Evolutionary conservation across 805 yeast species (phyloP), one percentile per base, ranked within the genome.

Genomic region (Grigorovia humatica): DNA sequence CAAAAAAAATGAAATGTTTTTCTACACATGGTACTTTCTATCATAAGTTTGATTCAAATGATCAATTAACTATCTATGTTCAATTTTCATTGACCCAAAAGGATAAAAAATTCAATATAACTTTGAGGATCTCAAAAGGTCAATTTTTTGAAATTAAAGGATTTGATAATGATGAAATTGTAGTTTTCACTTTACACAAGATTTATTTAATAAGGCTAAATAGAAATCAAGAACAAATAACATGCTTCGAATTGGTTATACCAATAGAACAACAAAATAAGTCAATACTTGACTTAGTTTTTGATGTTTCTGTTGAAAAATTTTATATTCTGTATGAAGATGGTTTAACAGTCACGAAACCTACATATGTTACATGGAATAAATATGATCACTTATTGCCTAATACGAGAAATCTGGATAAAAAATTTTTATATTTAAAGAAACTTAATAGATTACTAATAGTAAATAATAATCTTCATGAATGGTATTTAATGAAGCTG

Each of bases 401-500:
- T 40, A 58, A 65, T 8, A 60, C 68, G 2, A 58, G 63, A 47
- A 57, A 55, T 20, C 38, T 44, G 9, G 55, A 59, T 11, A 65
- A 65, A 45, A 55, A 48, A 42, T 59, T 59, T 48, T 12, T 58
- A 3, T 60, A 51, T 47, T 35, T 63, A 18, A 44, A 51, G 29
- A 59, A 56, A 38, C 52, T 65, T 17, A 62, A 64, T 42, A 51
- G 69, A 42, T 56, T 65, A 61, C 53, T 64, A 4, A 55, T 64
- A 8, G 47, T 57, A 7, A 64, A 59, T 47, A 43, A 54, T 13
- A 55, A 57, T 20, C 52, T 55, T 13, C 50, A 52, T 5, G 61
- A 61, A 20, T 60, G 67, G 61, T 59, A 61, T 47, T 63, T 64
- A 48, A 47, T 62, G 19, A 64, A 63, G 48, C 47, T 63, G 27